These are phyloP conservation scores for Camelina neglecta DNA, from an alignment of 345 rosid species.

Conservation along the genomic window DNA sequence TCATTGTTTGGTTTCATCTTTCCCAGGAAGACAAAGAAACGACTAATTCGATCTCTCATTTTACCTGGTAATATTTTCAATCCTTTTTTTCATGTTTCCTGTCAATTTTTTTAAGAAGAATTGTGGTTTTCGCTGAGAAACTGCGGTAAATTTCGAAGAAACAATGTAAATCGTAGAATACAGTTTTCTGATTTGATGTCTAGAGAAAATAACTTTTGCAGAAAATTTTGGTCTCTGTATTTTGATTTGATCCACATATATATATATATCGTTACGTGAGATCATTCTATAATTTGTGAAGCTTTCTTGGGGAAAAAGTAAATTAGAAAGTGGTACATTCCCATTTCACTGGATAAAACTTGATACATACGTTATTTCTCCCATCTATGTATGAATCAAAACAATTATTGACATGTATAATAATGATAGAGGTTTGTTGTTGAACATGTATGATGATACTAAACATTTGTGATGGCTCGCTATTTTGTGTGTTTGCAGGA, in stretches of 20 bases:
- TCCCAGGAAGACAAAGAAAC: constrained; percentile 22
- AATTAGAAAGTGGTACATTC: neutral
- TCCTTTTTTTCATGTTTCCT: neutral
- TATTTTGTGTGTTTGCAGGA: constrained; percentile 6
- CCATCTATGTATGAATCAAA: neutral
- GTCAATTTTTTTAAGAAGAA: neutral
- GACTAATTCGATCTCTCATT: constrained; percentile 22
- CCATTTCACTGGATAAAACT: constrained; percentile 8
- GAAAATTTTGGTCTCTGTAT: neutral
- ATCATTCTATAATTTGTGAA: neutral
- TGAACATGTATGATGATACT: neutral
- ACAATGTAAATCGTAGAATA: constrained; percentile 1
- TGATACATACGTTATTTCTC: constrained; percentile 22
- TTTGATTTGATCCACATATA: constrained; percentile 5
- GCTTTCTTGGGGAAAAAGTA: constrained; percentile 27
- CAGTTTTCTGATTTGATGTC: neutral
- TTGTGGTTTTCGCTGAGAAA: constrained; percentile 3
- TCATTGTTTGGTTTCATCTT: constrained; percentile 26
- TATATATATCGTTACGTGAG: neutral
- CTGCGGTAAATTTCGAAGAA: neutral
- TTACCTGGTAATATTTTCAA: constrained; percentile 27
- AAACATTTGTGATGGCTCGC: neutral
- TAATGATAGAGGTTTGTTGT: neutral
- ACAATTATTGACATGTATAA: neutral
- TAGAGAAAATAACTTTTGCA: neutral